Evolutionary conservation across 192 early-diverging fungal genomes (phyloP).

Genomic region (Lunasporangiospora selenospora): DNA sequence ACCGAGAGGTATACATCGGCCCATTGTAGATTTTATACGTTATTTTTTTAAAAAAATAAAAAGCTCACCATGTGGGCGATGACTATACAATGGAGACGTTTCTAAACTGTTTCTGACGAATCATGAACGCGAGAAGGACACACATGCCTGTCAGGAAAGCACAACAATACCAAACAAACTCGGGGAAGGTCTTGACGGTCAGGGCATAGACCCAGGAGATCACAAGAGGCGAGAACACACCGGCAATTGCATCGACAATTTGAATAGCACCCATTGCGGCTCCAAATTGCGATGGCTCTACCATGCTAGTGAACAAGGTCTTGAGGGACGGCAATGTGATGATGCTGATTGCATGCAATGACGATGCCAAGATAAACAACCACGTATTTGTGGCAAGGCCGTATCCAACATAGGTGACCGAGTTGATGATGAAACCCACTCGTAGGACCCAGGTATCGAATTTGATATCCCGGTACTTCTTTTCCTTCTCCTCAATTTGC

Average conservation of each 20-base stretch:
- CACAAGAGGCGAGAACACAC: constrained; percentile 49
- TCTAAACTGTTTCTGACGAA: constrained; percentile 37
- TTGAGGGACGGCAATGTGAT: constrained; percentile 49
- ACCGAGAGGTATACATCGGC: too few species aligned
- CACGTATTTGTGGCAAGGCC: constrained; percentile 35
- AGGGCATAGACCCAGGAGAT: constrained; percentile 53
- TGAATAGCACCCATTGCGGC: constrained; percentile 55
- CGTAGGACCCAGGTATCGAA: constrained; percentile 58
- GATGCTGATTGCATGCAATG: constrained; percentile 34
- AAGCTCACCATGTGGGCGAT: too few species aligned
- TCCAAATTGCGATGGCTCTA: constrained; percentile 53
- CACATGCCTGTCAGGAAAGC: constrained; percentile 29
- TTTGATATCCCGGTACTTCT: constrained; percentile 4
- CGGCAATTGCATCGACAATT: constrained; percentile 52
- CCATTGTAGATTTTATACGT: too few species aligned
- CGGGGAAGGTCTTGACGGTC: constrained; percentile 43
- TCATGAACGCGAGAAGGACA: constrained; percentile 46
- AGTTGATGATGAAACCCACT: constrained; percentile 41
- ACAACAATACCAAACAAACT: constrained; percentile 52
- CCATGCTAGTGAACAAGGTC: constrained; percentile 51
- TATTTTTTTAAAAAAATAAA: too few species aligned
- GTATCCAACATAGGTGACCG: constrained; percentile 18
- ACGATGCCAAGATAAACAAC: constrained; percentile 18
- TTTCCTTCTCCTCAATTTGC: too few species aligned
- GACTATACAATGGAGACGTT: too few species aligned